phyloP scores from a whole-genome alignment of 2,329 filamentous ascomycete species.

The Harringtonia lauricola region DNA sequence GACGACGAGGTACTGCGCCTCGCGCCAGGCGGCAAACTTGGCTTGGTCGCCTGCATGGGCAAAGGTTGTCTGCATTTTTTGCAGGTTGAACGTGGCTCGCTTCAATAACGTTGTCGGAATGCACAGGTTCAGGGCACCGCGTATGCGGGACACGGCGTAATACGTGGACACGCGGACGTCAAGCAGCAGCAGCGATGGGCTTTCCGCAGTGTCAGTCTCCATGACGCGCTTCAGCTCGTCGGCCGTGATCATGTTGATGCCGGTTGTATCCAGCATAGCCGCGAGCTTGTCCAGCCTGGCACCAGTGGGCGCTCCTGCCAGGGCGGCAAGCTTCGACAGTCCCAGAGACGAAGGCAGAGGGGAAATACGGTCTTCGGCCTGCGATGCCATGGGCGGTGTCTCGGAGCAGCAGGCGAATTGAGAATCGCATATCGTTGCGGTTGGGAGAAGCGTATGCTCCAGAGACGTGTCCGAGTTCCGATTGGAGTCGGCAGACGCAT shows the following conservation, averaged over 20 bases:
- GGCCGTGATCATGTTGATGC: constrained; percentile 39
- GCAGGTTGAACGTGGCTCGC: constrained; percentile 76
- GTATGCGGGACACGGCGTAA: constrained; percentile 63
- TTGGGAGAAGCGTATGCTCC: no score
- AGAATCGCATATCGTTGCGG: no score
- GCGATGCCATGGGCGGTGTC: not conserved
- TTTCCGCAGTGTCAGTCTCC: constrained; percentile 24
- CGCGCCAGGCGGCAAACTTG: constrained; percentile 67
- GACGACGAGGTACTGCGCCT: constrained; percentile 67
- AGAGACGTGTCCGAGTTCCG: constrained; percentile 29
- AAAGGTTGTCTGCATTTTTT: constrained; percentile 82
- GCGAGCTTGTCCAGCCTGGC: constrained; percentile 43
- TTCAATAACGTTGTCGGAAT: constrained; percentile 92
- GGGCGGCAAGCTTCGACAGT: constrained; percentile 13
- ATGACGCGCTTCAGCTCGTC: constrained; percentile 46
- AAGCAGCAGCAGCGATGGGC: constrained; percentile 48
- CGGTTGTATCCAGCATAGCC: constrained; percentile 31
- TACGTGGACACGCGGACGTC: constrained; percentile 83
- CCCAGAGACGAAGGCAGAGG: no score
- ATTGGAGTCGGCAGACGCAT: constrained; percentile 43
- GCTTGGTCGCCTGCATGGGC: constrained; percentile 57
- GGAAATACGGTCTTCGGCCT: not conserved
- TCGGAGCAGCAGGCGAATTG: no score
- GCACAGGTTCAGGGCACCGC: constrained; percentile 79
- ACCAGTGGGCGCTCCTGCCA: constrained; percentile 31